Evolutionary conservation across 345 rosid species (phyloP).

Genomic region (Hypericum androsaemum): DNA sequence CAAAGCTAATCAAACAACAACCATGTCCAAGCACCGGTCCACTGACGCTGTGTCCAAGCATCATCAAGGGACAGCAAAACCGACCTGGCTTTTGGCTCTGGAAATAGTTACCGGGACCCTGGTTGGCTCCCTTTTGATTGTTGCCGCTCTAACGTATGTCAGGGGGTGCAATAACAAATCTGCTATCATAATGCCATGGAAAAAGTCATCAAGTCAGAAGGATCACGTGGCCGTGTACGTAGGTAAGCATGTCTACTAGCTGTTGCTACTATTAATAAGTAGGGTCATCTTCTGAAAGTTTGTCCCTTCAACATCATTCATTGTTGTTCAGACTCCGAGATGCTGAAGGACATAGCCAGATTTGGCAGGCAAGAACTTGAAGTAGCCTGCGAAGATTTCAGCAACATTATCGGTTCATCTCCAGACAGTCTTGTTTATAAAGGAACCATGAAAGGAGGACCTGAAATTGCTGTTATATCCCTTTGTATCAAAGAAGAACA

Average conservation of each 20-base stretch:
- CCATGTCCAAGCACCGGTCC: no score
- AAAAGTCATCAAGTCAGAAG: conserved; percentile 62
- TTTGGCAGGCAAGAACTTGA: conserved; percentile 91
- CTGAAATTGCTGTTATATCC: conserved; percentile 94
- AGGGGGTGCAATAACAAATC: neutral
- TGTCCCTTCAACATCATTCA: neutral
- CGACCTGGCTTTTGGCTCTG: neutral
- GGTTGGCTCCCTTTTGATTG: neutral
- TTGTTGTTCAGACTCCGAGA: conserved; percentile 55
- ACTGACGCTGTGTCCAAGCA: no score
- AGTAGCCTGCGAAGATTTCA: conserved; percentile 98
- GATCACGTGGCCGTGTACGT: conserved; percentile 52
- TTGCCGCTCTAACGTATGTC: neutral
- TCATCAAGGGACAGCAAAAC: no score
- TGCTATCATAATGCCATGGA: neutral
- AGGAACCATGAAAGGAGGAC: conserved; percentile 81
- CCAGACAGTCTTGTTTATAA: conserved; percentile 90
- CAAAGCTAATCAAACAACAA: no score
- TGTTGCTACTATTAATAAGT: neutral
- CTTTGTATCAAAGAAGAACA: conserved; percentile 77
- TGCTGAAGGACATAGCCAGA: conserved; percentile 70
- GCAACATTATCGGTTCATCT: conserved; percentile 92
- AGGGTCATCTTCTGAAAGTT: neutral
- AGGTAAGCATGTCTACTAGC: conserved; percentile 41
- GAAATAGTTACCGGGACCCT: neutral